Percentiles rank a stretch among this genome's conserved stretches.
Evolutionary conservation across 495 filamentous ascomycete species (phyloP).

Genomic region (Umbilicaria muhlenbergii): DNA sequence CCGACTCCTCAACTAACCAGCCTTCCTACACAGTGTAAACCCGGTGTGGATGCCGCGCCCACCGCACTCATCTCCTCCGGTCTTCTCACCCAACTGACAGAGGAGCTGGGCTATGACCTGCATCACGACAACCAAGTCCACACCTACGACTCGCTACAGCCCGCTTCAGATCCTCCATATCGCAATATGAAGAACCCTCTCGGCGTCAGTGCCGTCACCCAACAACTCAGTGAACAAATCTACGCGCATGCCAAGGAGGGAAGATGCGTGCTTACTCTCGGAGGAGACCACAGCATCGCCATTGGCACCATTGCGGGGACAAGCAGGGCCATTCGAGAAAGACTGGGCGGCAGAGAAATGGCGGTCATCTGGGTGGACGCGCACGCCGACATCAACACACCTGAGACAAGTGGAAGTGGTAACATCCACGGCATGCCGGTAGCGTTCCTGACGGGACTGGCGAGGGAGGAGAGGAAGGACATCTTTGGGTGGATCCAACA

Average conservation of each 20-base stretch:
- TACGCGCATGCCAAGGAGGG: constrained; percentile 77
- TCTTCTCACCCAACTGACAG: constrained; percentile 65
- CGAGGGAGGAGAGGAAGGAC: constrained; percentile 50
- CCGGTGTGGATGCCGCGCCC: constrained; percentile 84
- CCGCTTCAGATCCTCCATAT: constrained; percentile 57
- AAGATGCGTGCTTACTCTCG: constrained; percentile 79
- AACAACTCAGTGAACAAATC: constrained; percentile 64
- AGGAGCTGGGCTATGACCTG: constrained; percentile 77
- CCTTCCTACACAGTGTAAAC: constrained; percentile 49
- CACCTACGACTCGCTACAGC: constrained; percentile 63
- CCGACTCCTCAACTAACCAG: neutral
- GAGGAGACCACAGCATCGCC: constrained; percentile 92
- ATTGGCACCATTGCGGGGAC: constrained; percentile 82
- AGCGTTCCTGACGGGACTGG: constrained; percentile 74
- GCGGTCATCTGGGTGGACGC: constrained; percentile 98
- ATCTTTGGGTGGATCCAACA: constrained; percentile 79
- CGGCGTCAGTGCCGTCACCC: constrained; percentile 77
- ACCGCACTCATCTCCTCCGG: constrained; percentile 81
- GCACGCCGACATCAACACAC: constrained; percentile 94
- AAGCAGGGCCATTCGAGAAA: constrained; percentile 69
- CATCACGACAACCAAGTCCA: constrained; percentile 75
- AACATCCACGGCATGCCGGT: constrained; percentile 99
- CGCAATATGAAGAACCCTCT: constrained; percentile 86
- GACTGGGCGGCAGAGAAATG: constrained; percentile 56
- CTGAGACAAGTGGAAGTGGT: constrained; percentile 74